Conservation (phyloP, 495 filamentous ascomycete genomes). For the Aspergillus kassunensis region DNA sequence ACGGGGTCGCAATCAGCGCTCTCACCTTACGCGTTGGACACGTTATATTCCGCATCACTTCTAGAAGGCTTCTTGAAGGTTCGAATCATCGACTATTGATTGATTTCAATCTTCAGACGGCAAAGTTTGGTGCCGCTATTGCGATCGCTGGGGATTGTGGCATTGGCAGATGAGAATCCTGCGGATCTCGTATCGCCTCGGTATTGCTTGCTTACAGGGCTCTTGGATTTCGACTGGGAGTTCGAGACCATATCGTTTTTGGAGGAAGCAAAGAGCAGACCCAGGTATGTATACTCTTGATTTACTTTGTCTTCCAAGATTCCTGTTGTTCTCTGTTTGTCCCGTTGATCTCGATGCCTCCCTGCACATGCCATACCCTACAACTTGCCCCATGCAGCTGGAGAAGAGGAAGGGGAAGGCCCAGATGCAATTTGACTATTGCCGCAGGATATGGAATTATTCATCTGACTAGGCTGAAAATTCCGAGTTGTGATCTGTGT, state of each 20-base stretch:
- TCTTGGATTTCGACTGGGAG: neutral
- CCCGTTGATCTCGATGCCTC: neutral
- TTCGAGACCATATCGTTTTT: neutral
- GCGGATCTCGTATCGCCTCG: constrained; percentile 17
- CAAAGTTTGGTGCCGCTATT: constrained; percentile 1
- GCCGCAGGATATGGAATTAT: constrained; percentile 14
- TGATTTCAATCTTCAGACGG: neutral
- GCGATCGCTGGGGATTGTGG: constrained; percentile 9
- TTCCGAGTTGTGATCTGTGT: constrained; percentile 13
- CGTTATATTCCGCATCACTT: constrained; percentile 7
- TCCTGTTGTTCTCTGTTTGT: neutral
- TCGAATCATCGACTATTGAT: constrained; percentile 2
- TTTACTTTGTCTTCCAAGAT: neutral
- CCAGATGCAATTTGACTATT: constrained; percentile 5
- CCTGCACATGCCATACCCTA: constrained; percentile 4
- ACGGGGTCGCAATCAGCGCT: too few relatives aligned
- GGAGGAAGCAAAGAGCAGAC: constrained; percentile 3
- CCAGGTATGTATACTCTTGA: constrained; percentile 14
- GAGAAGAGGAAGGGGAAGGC: neutral
- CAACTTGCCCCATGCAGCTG: constrained; percentile 1
- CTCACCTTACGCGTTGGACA: neutral
- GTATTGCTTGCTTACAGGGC: constrained; percentile 14
- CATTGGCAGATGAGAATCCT: constrained; percentile 15
- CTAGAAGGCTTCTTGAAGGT: constrained; percentile 19
- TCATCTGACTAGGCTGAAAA: constrained; percentile 6